Evolutionary conservation across 805 yeast species (phyloP), one percentile per base, ranked within the genome.

Genomic region (Scheffersomyces coipomensis): DNA sequence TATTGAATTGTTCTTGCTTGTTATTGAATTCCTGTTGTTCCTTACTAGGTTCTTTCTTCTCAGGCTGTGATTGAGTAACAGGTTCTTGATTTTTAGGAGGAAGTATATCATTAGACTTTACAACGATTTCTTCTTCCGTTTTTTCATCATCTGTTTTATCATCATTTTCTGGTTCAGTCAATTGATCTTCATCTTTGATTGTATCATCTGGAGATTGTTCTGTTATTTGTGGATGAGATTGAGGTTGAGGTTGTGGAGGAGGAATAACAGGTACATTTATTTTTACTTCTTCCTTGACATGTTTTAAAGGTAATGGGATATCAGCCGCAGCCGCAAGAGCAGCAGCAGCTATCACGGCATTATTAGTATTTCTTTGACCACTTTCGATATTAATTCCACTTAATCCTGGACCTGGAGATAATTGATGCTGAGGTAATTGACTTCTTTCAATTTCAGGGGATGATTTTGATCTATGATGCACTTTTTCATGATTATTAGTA

Each of bases 271-370:
- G 11, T 11, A 24, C n/a, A 24, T 11, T 24, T 24, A 24, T 13
- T 21, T 17, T 16, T 19, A 21, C 23, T 9, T 22, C 37, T 25
- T 13, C 10, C 30, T n/a, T n/a, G 18, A 23, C 41, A 11, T 40
- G 42, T 31, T 60, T 62, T 37, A 67, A 51, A 1, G 89, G 89
- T 25, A 85, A 55, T 1, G 93, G 93, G 11, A 79, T 74, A 11
- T 81, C 86, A 2, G 90, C 90, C 0, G 91, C 93, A 0, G 86
- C 88, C 3, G 89, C 88, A 36, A 85, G 65, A 0, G 91, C 91
- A 7, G 90, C 91, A 1, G 93, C 93, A 0, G 91, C 93, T 7
- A 85, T 83, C 49, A 75, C 71, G 0, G 86, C 88, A 49, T 80
- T 76, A 35, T 62, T 63, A 23, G 51, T 59, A 37, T 58, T 64